phyloP scores from a whole-genome alignment of 768 basidiomycete species.

The Goffeauzyma gilvescens region DNA sequence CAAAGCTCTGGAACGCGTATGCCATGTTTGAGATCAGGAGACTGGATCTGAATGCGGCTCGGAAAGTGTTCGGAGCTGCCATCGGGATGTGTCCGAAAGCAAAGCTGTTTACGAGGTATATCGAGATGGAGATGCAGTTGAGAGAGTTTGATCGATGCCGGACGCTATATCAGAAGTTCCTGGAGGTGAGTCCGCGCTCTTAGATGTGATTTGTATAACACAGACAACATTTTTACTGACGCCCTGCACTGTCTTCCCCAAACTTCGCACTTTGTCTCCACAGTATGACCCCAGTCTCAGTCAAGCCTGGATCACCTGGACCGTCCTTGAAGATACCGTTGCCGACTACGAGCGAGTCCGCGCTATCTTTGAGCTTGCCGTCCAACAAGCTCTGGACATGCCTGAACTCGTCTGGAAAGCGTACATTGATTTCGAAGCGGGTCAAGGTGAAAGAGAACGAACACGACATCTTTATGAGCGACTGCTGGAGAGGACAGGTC shows the following conservation, averaged over 20 bases:
- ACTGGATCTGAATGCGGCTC: conserved; percentile 60
- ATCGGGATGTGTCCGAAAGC: conserved; percentile 96
- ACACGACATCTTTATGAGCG: conserved; percentile 77
- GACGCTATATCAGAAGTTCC: conserved; percentile 75
- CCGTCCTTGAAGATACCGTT: conserved; percentile 70
- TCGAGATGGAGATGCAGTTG: conserved; percentile 68
- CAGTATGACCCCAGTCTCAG: conserved; percentile 81
- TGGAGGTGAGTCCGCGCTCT: conserved; percentile 44
- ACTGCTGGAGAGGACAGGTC: conserved; percentile 62
- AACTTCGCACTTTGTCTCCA: not conserved
- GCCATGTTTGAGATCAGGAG: conserved; percentile 79
- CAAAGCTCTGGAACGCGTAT: conserved; percentile 84
- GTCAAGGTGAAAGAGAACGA: conserved; percentile 73
- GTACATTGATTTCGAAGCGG: conserved; percentile 89
- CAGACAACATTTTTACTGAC: not conserved
- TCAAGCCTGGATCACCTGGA: conserved; percentile 87
- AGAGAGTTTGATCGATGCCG: conserved; percentile 91
- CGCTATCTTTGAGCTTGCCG: conserved; percentile 81
- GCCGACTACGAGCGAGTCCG: conserved; percentile 76
- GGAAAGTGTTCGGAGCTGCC: conserved; percentile 70
- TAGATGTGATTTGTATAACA: not conserved
- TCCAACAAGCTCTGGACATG: conserved; percentile 77
- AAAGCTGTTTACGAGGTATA: conserved; percentile 84
- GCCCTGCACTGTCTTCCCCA: not conserved
- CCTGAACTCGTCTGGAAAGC: conserved; percentile 53